phyloP scores from a whole-genome alignment of 805 yeast species.

The Lipomyces yamadae region DNA sequence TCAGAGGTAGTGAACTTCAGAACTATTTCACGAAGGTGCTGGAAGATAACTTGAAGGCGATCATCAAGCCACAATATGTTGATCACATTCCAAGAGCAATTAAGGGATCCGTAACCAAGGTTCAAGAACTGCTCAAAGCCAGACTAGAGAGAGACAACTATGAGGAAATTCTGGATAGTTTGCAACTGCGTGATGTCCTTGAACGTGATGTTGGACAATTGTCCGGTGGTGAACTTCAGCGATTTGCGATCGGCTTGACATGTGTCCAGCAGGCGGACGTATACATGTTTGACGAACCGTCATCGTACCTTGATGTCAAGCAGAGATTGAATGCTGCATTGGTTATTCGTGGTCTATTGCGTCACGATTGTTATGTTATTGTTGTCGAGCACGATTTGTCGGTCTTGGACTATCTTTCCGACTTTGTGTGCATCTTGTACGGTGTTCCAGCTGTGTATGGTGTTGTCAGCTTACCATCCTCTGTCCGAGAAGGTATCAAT shows the following conservation, averaged over 20 bases:
- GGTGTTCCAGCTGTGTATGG: constrained; percentile 99
- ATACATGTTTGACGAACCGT: constrained; percentile 99
- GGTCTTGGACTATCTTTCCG: constrained; percentile 94
- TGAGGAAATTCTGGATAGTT: constrained; percentile 64
- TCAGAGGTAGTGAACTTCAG: constrained; percentile 97
- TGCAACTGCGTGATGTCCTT: constrained; percentile 77
- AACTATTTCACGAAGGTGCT: constrained; percentile 92
- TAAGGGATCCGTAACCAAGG: constrained; percentile 84
- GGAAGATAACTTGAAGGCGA: constrained; percentile 94
- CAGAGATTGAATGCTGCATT: constrained; percentile 98
- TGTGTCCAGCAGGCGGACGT: constrained; percentile 94
- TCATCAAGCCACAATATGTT: constrained; percentile 97
- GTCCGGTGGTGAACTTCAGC: constrained; percentile 98
- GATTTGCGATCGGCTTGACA: constrained; percentile 97
- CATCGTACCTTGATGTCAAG: constrained; percentile 96
- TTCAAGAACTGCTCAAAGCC: constrained; percentile 78
- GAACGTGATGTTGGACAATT: constrained; percentile 86
- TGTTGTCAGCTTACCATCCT: constrained; percentile 94
- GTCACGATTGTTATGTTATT: constrained; percentile 75
- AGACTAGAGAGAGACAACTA: constrained; percentile 73
- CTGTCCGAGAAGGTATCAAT: constrained; percentile 98
- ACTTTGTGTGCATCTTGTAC: constrained; percentile 92
- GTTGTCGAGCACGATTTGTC: constrained; percentile 99
- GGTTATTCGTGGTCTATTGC: constrained; percentile 84
- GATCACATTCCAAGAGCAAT: constrained; percentile 97